These are phyloP conservation scores for Gelatoporia subvermispora DNA, from an alignment of 768 basidiomycete species.

Conservation along the genomic window DNA sequence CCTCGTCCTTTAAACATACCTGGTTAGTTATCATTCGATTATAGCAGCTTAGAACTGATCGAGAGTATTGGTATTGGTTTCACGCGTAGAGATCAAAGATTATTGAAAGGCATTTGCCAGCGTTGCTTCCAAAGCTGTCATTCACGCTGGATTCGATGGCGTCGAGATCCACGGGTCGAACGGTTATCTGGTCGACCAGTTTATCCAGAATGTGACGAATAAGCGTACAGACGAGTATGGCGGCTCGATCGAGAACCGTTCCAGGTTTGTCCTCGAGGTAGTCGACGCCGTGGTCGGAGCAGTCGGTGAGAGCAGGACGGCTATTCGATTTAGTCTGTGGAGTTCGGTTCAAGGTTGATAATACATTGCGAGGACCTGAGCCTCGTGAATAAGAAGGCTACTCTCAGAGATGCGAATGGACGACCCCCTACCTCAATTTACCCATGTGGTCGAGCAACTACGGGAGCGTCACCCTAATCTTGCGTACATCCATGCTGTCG, in stretches of 20 bases:
- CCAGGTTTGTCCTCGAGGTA: constrained; percentile 39
- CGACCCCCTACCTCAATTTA: constrained; percentile 50
- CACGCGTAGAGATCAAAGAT: constrained; percentile 28
- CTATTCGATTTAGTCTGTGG: constrained; percentile 34
- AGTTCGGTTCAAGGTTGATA: constrained; percentile 26
- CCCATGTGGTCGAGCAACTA: constrained; percentile 40
- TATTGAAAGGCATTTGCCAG: constrained; percentile 27
- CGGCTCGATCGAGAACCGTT: constrained; percentile 42
- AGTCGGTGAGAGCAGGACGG: constrained; percentile 36
- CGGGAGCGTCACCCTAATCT: constrained; percentile 33
- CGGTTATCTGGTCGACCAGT: constrained; percentile 36
- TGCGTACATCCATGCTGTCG: constrained; percentile 35
- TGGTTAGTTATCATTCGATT: constrained; percentile 5
- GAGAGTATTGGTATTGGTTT: too few species aligned
- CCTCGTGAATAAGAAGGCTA: not conserved
- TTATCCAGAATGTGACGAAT: constrained; percentile 33
- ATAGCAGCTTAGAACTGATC: too few species aligned
- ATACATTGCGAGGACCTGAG: not conserved
- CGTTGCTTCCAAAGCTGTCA: constrained; percentile 23
- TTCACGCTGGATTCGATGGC: constrained; percentile 42
- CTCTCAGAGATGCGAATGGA: constrained; percentile 42
- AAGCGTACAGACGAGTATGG: constrained; percentile 45
- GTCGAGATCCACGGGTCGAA: constrained; percentile 33
- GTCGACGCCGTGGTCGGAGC: constrained; percentile 34
- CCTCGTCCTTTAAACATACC: constrained; percentile 22